phyloP scores from a whole-genome alignment of 2,329 filamentous ascomycete species.

The Cladophialophora yegresii region DNA sequence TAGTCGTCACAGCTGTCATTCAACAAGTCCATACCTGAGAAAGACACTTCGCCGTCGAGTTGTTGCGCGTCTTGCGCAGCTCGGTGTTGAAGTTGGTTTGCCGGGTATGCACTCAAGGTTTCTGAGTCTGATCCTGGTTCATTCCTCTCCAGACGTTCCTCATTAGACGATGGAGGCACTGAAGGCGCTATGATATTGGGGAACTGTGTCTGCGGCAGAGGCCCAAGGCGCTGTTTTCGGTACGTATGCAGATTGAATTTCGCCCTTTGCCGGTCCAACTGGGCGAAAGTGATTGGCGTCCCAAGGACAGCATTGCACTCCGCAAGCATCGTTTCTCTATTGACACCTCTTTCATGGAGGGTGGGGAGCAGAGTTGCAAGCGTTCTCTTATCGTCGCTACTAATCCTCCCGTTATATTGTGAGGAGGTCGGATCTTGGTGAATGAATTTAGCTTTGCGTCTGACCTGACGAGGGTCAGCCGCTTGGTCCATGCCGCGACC shows the following conservation, averaged over 20 bases:
- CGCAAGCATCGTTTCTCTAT: background rate
- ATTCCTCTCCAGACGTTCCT: background rate
- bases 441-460: background rate
- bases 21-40: background rate
- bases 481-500: background rate
- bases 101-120: background rate
- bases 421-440: background rate
- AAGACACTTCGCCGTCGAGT: background rate
- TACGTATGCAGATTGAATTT: background rate
- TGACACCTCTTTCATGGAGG: background rate
- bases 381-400: background rate
- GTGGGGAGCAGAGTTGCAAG: background rate
- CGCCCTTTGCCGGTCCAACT: background rate
- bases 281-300: background rate
- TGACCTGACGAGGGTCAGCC: background rate
- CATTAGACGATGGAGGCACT: background rate
- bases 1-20: background rate
- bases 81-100: background rate
- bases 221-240: background rate
- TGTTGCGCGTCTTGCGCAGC: background rate
- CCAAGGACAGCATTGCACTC: background rate
- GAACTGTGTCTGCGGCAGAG: background rate
- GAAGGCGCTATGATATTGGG: background rate
- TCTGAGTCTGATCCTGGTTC: background rate
- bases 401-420: background rate